Base-by-base conservation (phyloP, 345 rosid species). In the Euphorbia peplus region DNA sequence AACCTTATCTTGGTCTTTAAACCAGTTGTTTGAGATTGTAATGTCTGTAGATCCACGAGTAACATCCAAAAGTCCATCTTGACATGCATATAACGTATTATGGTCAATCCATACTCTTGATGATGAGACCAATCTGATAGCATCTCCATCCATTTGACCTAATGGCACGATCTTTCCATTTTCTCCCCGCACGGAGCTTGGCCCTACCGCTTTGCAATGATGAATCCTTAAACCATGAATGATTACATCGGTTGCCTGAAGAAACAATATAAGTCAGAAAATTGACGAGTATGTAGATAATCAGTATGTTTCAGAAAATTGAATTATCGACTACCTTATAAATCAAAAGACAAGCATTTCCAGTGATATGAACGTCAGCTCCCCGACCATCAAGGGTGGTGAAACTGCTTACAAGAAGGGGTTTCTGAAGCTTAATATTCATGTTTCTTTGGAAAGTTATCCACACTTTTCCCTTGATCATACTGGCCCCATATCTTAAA, bases 361-460 rank as follows among this genome's bases (percentile, higher is more conserved):
- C 93, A 0, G 83, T 60, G 26, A 93, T 75, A 46, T 88, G 87
- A 51, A 84, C 85, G 11, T 70, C 78, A 6, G 68, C 84, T 21
- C 95, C 90, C 0, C 91, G 87, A 8, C 86, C 95, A 54, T 90
- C 97, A n/a, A 93, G 83, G 73, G 90, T 61, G 0, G 92, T 89
- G 79, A 79, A 83, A 80, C 92, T 86, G 39, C 92, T 78, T 32
- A 91, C 70, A 21, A 91, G 75, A 24, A 91, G 90, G 2, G 87
- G 86, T 44, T 76, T 86, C 3, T 66, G 77, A 12, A 89, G 89
- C 16, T 67, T 70, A 66, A 89, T 88, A 29, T 70, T 57, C 95
- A 87, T 91, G 79, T 83, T 70, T 39, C 70, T 86, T 61, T 80
- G 26, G 70, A 91, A 89, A 37, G 92, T 91, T 72, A 91, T 88